phyloP scores from a whole-genome alignment of 2,329 filamentous ascomycete genomes.

The Talaromyces sp. region DNA sequence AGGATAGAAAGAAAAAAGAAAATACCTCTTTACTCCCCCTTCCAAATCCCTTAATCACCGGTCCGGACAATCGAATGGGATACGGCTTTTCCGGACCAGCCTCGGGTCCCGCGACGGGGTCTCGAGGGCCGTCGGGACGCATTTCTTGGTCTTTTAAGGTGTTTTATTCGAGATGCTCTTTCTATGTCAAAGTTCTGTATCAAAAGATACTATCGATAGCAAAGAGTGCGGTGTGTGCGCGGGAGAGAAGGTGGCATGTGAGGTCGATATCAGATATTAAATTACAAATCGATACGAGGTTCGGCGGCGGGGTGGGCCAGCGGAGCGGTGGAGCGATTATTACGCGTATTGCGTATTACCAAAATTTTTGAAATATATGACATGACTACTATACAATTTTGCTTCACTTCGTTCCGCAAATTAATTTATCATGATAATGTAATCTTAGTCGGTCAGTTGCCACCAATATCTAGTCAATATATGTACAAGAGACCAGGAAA shows the following conservation, averaged over 20 bases:
- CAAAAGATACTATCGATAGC: not conserved
- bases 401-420: too few relatives aligned
- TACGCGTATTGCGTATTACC: not conserved
- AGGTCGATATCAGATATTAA: not conserved
- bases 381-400: not conserved
- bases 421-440: not conserved
- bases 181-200: not conserved
- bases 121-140: conserved; percentile 53
- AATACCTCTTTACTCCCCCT: conserved; percentile 82
- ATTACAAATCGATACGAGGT: not conserved
- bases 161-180: not conserved
- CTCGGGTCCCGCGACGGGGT: conserved; percentile 68
- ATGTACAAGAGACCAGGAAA: not conserved
- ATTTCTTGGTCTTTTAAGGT: conserved; percentile 22
- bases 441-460: not conserved
- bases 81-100: conserved; percentile 72
- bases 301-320: not conserved
- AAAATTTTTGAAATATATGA: too few relatives aligned
- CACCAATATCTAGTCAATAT: not conserved
- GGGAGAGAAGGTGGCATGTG: not conserved
- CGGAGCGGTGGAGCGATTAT: not conserved
- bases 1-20: conserved; percentile 11
- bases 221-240: not conserved
- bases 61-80: conserved; percentile 77
- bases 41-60: conserved; percentile 89